These are phyloP conservation scores for Mucor piriformis DNA, from an alignment of 371 early-diverging fungal species.

Conservation along the genomic window DNA sequence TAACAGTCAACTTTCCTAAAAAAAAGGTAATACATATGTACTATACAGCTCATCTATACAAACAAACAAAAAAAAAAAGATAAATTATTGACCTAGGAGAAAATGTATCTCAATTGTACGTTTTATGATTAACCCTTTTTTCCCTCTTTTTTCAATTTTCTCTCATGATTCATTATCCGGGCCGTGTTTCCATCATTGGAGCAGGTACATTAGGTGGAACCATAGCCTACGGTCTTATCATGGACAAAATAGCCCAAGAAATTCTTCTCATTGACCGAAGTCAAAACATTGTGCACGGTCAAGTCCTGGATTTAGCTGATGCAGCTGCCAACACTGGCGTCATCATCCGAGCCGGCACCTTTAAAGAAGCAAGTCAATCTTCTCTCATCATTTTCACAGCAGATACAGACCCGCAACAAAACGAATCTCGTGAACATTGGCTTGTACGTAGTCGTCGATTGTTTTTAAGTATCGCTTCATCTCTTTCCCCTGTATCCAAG, in stretches of 20 bases:
- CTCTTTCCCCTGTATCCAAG: slow-evolving; percentile 69
- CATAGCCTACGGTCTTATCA: slow-evolving; percentile 68
- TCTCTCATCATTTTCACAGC: slow-evolving; percentile 33
- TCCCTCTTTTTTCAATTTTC: background rate
- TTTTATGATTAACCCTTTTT: no score
- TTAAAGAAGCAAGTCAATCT: slow-evolving; percentile 56
- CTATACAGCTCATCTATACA: no score
- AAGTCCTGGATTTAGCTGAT: slow-evolving; percentile 76
- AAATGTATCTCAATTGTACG: no score
- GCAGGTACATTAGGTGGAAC: slow-evolving; percentile 63
- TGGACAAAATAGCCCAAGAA: slow-evolving; percentile 58
- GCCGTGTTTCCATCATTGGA: slow-evolving; percentile 49
- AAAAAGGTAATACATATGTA: no score
- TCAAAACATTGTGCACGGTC: slow-evolving; percentile 63
- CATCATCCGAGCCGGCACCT: slow-evolving; percentile 58
- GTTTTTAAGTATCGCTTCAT: slow-evolving; percentile 61
- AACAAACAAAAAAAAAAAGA: no score
- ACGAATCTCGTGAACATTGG: slow-evolving; percentile 55
- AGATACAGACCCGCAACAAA: slow-evolving; percentile 10
- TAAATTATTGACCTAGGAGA: no score
- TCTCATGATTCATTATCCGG: slow-evolving; percentile 20
- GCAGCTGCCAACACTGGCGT: slow-evolving; percentile 61
- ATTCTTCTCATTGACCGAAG: slow-evolving; percentile 72
- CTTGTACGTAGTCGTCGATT: slow-evolving; percentile 74
- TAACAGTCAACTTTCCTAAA: no score